phyloP scores from a whole-genome alignment of 768 basidiomycete genomes.

The Suillus subalutaceus region DNA sequence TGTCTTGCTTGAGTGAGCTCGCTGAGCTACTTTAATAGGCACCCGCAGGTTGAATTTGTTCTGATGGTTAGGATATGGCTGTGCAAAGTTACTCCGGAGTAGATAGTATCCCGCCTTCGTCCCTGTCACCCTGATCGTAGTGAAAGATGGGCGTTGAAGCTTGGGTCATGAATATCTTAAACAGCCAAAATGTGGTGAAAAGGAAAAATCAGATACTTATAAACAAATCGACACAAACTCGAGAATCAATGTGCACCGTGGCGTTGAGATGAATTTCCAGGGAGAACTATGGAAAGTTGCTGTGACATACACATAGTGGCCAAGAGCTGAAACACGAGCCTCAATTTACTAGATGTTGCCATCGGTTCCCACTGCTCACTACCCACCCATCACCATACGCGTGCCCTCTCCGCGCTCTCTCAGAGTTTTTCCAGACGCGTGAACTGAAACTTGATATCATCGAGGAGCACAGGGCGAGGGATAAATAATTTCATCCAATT shows the following conservation, averaged over 20 bases:
- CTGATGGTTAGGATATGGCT: neutral
- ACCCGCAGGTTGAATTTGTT: neutral
- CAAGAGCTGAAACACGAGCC: too few relatives aligned
- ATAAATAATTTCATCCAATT: too few relatives aligned
- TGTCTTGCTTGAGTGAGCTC: neutral
- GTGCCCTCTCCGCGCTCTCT: too few relatives aligned
- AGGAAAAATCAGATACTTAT: neutral
- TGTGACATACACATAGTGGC: too few relatives aligned
- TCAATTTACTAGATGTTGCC: too few relatives aligned
- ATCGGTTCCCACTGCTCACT: neutral
- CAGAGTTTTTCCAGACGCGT: too few relatives aligned
- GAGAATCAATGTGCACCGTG: too few relatives aligned
- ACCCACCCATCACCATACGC: neutral
- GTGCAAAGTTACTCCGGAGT: neutral
- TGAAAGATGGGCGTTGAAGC: neutral
- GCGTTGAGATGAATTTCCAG: too few relatives aligned
- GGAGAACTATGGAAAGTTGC: too few relatives aligned
- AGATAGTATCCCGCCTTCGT: neutral
- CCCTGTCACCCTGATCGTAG: neutral
- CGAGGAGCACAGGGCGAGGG: too few relatives aligned
- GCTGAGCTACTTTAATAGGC: neutral
- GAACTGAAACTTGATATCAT: too few relatives aligned
- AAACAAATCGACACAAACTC: neutral
- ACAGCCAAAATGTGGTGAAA: neutral
- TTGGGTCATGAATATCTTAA: neutral